A percentile compares a stretch with the other conserved stretches of the same genome.
Conservation (phyloP, 768 basidiomycete species). For the Mycena capillaripes region DNA sequence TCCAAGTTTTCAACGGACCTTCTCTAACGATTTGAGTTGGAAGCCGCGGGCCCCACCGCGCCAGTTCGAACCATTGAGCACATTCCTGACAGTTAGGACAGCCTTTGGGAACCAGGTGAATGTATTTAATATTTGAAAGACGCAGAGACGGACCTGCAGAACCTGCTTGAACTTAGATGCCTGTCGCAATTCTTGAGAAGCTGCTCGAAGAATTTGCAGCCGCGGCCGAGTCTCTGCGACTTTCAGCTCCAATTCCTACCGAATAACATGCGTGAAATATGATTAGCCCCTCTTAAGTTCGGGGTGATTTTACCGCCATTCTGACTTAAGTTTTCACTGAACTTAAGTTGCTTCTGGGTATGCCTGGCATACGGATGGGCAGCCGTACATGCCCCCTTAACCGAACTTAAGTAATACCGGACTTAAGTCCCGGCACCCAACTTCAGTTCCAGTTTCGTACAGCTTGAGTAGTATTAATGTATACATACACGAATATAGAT, state of each 20-base stretch:
- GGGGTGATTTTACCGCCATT: too few relatives aligned
- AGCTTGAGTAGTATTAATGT: too few relatives aligned
- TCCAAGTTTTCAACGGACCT: conserved; percentile 65
- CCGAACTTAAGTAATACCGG: too few relatives aligned
- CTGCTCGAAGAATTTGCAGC: conserved; percentile 79
- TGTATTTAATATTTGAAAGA: not conserved
- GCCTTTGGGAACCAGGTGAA: conserved; percentile 55
- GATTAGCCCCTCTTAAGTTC: too few relatives aligned
- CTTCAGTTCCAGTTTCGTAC: too few relatives aligned
- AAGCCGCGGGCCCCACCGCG: conserved; percentile 90
- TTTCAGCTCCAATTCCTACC: conserved; percentile 85
- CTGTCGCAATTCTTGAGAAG: conserved; percentile 76
- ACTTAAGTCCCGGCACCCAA: too few relatives aligned
- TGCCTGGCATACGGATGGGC: too few relatives aligned
- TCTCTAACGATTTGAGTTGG: conserved; percentile 83
- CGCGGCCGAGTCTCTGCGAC: conserved; percentile 89
- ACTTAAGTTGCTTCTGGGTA: too few relatives aligned
- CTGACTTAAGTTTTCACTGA: too few relatives aligned
- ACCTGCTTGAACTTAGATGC: conserved; percentile 78
- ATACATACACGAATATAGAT: too few relatives aligned
- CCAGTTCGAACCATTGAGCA: conserved; percentile 85
- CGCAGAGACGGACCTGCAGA: conserved; percentile 63
- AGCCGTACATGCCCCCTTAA: too few relatives aligned
- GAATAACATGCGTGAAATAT: conserved; percentile 65
- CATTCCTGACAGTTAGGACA: conserved; percentile 85